A percentile compares a stretch with the other conserved stretches of the same genome.
These are phyloP conservation scores for Deakozyma indianensis DNA, from an alignment of 805 yeast genomes.

Conservation along the genomic window DNA sequence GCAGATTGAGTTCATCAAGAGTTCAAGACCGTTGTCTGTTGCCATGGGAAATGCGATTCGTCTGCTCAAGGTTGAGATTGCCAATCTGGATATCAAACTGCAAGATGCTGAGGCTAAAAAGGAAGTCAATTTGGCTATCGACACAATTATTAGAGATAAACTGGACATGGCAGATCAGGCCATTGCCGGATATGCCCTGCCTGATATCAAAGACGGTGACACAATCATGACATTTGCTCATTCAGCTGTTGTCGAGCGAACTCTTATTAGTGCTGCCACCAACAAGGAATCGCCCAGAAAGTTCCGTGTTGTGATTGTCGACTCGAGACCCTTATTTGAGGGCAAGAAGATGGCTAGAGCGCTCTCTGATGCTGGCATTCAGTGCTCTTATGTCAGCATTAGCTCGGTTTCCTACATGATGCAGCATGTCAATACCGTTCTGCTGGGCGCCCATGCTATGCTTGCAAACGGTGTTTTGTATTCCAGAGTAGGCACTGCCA, in stretches of 20 bases:
- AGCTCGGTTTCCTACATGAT: constrained; percentile 68
- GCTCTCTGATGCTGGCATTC: constrained; percentile 49
- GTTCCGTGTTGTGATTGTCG: constrained; percentile 76
- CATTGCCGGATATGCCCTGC: constrained; percentile 66
- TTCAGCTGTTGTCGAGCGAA: constrained; percentile 65
- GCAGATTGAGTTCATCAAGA: constrained; percentile 83
- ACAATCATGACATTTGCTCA: constrained; percentile 81
- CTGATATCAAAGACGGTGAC: constrained; percentile 60
- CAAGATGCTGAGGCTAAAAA: constrained; percentile 53
- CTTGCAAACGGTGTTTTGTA: constrained; percentile 85
- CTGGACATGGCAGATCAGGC: constrained; percentile 71
- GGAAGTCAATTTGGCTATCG: constrained; percentile 51
- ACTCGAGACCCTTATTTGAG: constrained; percentile 87
- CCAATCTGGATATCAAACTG: constrained; percentile 62
- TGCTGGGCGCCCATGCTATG: constrained; percentile 95
- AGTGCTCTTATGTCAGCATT: constrained; percentile 64
- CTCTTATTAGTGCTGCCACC: constrained; percentile 52
- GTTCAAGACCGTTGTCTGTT: constrained; percentile 81
- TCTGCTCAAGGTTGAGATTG: constrained; percentile 90
- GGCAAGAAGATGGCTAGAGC: constrained; percentile 65
- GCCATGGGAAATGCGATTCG: constrained; percentile 97
- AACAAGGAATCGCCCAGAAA: constrained; percentile 40
- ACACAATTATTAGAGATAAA: constrained; percentile 70
- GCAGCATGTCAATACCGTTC: constrained; percentile 78
- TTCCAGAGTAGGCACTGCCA: constrained; percentile 89